Evolutionary conservation across 1,139 yeast species (phyloP).

Genomic region (Keqinozyma sinolaborantium): DNA sequence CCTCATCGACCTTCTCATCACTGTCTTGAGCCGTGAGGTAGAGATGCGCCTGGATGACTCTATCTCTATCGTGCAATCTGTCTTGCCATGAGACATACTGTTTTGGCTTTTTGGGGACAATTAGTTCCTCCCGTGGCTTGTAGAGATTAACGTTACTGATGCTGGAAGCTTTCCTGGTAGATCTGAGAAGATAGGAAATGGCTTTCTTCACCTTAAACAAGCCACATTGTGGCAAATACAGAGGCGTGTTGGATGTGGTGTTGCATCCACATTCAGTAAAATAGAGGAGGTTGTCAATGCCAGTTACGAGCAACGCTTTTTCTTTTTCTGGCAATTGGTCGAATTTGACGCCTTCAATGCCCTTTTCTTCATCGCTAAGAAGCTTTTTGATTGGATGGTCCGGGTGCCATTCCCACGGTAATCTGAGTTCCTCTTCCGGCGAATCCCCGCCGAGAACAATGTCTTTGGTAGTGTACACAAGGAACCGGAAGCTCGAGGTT

Average conservation of each 20-base stretch:
- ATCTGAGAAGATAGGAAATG: conserved; percentile 52
- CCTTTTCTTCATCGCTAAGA: conserved; percentile 20
- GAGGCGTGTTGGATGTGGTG: conserved; percentile 25
- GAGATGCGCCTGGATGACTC: conserved; percentile 21
- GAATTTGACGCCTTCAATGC: conserved; percentile 32
- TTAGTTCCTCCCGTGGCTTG: conserved; percentile 40
- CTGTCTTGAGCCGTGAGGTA: conserved; percentile 11
- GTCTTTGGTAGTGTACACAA: conserved; percentile 55
- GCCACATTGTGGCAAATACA: conserved; percentile 41
- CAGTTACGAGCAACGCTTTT: conserved; percentile 52
- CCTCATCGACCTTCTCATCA: conserved; percentile 6
- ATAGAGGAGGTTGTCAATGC: conserved; percentile 56
- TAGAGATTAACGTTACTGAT: conserved; percentile 34
- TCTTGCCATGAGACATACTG: conserved; percentile 39
- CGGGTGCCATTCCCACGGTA: conserved; percentile 88
- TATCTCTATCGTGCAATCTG: conserved; percentile 30
- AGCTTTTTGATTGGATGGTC: conserved; percentile 68
- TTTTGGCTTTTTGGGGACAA: conserved; percentile 28
- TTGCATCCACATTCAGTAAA: conserved; percentile 72
- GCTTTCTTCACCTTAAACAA: conserved; percentile 61
- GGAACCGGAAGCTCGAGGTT: conserved; percentile 45
- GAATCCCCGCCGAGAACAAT: conserved; percentile 33
- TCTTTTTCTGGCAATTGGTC: conserved; percentile 48
- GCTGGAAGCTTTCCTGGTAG: conserved; percentile 51
- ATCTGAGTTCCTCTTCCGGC: conserved; percentile 59